Base-by-base conservation (phyloP, 495 filamentous ascomycete species). In the Astrothelium macrocarpum region DNA sequence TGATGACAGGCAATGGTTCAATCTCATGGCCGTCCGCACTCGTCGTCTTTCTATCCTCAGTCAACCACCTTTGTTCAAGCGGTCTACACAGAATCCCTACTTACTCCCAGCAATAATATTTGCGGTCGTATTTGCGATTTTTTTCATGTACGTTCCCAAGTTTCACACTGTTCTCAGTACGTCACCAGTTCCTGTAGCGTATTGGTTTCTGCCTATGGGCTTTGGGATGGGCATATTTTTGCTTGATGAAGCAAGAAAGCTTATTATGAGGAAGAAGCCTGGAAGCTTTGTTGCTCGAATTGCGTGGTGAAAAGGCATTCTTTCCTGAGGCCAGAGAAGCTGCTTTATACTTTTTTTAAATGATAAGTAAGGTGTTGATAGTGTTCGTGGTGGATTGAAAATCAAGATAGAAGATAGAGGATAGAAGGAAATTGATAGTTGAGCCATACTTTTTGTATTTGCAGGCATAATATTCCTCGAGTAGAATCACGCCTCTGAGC, bases 81-180 rank as follows among this genome's bases (percentile, higher is more conserved):
- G 10, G 7, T 56, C 49, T 5, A 83, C 84, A 0, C 76, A 80
- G 45, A 90, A 89, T 67, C 71, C 80, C 26, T 83, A 83, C 59
- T 76, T 90, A 1, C 83, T 88, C 68, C 86, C 84, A 0, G 83
- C 85, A 1, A 84, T 89, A 2, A 25, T 79, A 0, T 87, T 90
- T 69, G 78, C 85, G 0, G 67, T 90, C 2, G 72, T 74, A 20
- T 84, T 88, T 75, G 81, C 82, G 0, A 77, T 88, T 60, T 79
- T 88, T 62, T 87, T 84, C 77, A 72, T 83, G 1, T 86, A 88
- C 66, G 78, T 85, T 28, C 83, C 82, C 1, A 70, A 74, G 10
- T 66, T 90, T n/a, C 83, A 89, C 65, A 59, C 60, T 0, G 70
- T 78, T 2, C 66, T 88, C 12, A 77, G 67, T 2, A 87, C 85